Evolutionary conservation across 306 rosid species (phyloP), one percentile per base, ranked within the genome.

Genomic region (Luffa aegyptiaca): DNA sequence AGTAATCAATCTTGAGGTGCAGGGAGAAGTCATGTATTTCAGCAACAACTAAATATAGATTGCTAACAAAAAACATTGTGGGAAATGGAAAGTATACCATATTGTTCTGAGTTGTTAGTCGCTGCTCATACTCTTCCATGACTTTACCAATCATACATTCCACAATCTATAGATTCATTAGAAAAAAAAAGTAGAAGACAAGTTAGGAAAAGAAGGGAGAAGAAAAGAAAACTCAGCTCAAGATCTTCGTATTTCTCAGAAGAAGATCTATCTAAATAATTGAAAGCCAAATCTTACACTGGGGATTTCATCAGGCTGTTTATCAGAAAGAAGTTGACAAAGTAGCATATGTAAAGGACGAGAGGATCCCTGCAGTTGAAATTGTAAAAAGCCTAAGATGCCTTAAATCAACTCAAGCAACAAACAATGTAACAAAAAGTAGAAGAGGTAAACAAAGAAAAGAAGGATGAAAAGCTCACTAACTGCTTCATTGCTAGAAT

Each of bases 291-390:
- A 63, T 26, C 98, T 88, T 86, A 95, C 99, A 35, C 44, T 21
- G 74, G 97, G 98, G 85, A 96, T 89, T 55, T 93, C 99, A 59
- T 96, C 99, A 31, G 88, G 90, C 84, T 82, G 85, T 87, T 84
- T 93, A 76, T 90, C 88, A 0, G 75, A 81, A 83, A 96, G 90
- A 84, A 85, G 84, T 82, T 93, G 90, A 56, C 86, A 88, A 76
- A 96, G 88, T 36, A 93, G 86, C 75, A 82, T 64, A 53, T 81
- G 82, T 66, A 95, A 83, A 63, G 90, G 83, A 80, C 87, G 86
- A 75, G 86, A 72, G 57, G 90, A 81, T 85, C 84, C 87, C 99
- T 94, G 92, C 78, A 79, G 17, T 16, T 11, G 10, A 75, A 55
- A 52, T 75, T 9, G 42, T 33, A 49, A 74, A 14, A 33, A 16